phyloP scores from a whole-genome alignment of 2,329 filamentous ascomycete genomes.

The Fusarium acutatum region DNA sequence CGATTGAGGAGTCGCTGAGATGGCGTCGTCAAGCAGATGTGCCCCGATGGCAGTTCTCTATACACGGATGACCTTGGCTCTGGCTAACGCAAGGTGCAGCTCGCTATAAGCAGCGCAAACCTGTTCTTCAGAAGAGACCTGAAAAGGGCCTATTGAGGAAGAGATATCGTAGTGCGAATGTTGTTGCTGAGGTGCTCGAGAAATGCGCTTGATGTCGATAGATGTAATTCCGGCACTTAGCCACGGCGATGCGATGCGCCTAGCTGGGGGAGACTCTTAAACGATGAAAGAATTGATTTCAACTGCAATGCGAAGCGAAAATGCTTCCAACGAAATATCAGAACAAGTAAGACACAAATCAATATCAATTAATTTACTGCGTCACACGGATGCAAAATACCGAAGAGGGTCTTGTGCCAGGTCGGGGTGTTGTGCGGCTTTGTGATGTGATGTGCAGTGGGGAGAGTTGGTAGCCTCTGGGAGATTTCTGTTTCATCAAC shows the following conservation, averaged over 20 bases:
- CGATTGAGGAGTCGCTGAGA: background rate
- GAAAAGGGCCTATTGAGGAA: background rate
- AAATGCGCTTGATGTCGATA: conserved; percentile 14
- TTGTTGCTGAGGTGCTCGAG: conserved; percentile 9
- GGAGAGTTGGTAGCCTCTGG: conserved; percentile 47
- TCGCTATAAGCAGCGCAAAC: background rate
- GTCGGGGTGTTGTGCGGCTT: conserved; percentile 37
- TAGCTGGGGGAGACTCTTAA: conserved; percentile 1
- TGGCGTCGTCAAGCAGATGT: conserved; percentile 7
- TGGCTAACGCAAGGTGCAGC: background rate
- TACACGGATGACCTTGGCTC: background rate
- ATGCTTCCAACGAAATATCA: background rate
- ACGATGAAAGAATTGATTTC: conserved; percentile 5
- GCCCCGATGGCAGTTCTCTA: background rate
- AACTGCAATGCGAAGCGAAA: conserved; percentile 1
- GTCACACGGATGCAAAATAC: conserved; percentile 22
- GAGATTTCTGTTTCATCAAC: conserved; percentile 44
- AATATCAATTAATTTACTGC: conserved; percentile 4
- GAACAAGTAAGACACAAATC: background rate
- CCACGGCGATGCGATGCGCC: conserved; percentile 11
- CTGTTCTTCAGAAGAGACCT: background rate
- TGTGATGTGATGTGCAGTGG: conserved; percentile 50
- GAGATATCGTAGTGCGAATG: background rate
- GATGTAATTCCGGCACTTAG: conserved; percentile 21
- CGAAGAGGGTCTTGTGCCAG: conserved; percentile 30